Conservation (phyloP, 140 eudicot genomes). For the Senecio squalidus region DNA sequence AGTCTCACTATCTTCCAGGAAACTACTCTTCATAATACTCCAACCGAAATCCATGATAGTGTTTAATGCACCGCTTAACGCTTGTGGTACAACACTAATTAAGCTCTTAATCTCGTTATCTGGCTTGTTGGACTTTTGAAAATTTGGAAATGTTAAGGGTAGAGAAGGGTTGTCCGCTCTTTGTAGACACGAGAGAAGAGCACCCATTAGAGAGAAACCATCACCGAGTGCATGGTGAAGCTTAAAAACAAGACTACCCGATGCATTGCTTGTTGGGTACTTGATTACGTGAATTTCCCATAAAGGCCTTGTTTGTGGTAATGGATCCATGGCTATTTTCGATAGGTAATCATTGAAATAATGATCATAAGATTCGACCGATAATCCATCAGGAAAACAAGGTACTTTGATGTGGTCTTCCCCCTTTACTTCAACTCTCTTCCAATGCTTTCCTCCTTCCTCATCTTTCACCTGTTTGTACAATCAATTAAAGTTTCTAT, state of each 20-base stretch:
- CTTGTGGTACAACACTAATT: slow-evolving; percentile 22
- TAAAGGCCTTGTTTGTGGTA: slow-evolving; percentile 42
- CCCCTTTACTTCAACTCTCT: slow-evolving; percentile 53
- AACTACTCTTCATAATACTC: slow-evolving; percentile 43
- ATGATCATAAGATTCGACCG: slow-evolving; percentile 34
- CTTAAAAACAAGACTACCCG: slow-evolving; percentile 52
- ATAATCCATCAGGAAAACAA: slow-evolving; percentile 33
- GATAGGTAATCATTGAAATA: slow-evolving; percentile 39
- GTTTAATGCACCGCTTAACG: slow-evolving; percentile 23
- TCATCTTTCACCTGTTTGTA: slow-evolving; percentile 43
- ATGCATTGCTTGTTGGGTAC: slow-evolving; percentile 58
- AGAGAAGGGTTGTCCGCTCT: slow-evolving; percentile 53
- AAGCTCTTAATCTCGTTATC: slow-evolving; percentile 1
- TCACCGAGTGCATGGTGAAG: slow-evolving; percentile 84
- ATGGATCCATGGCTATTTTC: slow-evolving; percentile 29
- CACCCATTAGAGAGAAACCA: slow-evolving; percentile 73
- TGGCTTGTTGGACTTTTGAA: slow-evolving; percentile 1
- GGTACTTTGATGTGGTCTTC: slow-evolving; percentile 55
- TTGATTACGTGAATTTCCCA: slow-evolving; percentile 71
- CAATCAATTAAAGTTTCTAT: too few species aligned
- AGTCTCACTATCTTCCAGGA: slow-evolving; percentile 40
- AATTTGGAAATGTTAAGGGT: slow-evolving; percentile 58
- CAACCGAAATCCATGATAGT: slow-evolving; percentile 49
- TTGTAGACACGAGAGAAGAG: slow-evolving; percentile 56
- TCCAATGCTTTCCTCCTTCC: slow-evolving; percentile 63